Evolutionary conservation across 495 filamentous ascomycete genomes (phyloP).

Genomic region (Tuber calosporum): DNA sequence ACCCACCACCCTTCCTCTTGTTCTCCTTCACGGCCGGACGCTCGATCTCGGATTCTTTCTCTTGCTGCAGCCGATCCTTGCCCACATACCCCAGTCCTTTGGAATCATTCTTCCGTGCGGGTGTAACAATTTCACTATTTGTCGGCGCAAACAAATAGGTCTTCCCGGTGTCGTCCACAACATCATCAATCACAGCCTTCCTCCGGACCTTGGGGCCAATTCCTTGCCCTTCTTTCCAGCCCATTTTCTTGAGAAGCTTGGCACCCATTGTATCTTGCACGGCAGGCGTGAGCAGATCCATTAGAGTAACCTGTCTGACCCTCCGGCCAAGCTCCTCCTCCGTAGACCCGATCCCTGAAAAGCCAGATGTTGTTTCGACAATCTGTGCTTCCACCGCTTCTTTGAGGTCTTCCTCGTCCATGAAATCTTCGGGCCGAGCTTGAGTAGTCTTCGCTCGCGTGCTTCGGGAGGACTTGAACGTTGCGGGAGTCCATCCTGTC

Average conservation of each 20-base stretch:
- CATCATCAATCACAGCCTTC: conserved; percentile 54
- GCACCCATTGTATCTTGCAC: conserved; percentile 83
- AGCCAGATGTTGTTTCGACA: conserved; percentile 63
- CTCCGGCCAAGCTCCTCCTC: conserved; percentile 51
- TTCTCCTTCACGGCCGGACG: conserved; percentile 47
- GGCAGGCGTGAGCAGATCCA: conserved; percentile 63
- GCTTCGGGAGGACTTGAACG: conserved; percentile 82
- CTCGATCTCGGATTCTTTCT: neutral
- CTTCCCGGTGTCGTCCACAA: conserved; percentile 43
- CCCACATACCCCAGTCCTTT: conserved; percentile 77
- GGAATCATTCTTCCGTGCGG: conserved; percentile 66
- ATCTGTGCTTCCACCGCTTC: conserved; percentile 71
- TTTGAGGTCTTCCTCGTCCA: conserved; percentile 94
- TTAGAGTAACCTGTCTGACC: conserved; percentile 50
- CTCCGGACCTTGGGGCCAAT: conserved; percentile 83
- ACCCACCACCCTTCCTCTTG: conserved; percentile 53
- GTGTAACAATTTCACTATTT: conserved; percentile 67
- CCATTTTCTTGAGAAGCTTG: conserved; percentile 85
- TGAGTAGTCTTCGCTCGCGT: conserved; percentile 64
- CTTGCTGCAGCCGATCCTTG: conserved; percentile 52
- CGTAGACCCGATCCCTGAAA: conserved; percentile 69
- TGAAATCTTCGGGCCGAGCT: conserved; percentile 77
- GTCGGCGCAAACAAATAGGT: conserved; percentile 83
- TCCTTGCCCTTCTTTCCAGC: conserved; percentile 90
- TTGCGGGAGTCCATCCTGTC: conserved; percentile 72